Base-by-base conservation (phyloP, 495 filamentous ascomycete species). In the Penicillium salamii region DNA sequence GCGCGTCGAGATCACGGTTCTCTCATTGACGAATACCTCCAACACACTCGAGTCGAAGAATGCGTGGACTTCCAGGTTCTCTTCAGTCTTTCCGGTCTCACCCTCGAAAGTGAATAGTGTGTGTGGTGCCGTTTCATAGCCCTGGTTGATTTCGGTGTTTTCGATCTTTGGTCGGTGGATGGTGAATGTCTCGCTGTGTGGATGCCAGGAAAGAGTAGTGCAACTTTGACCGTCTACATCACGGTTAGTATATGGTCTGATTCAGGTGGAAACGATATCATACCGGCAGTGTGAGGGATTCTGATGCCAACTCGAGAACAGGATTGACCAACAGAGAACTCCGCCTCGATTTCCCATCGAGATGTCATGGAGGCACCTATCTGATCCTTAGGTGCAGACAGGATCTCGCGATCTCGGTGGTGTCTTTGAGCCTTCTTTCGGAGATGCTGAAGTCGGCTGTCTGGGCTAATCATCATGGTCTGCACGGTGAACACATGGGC, bases 21-120 rank as follows among this genome's bases (percentile, higher is more conserved):
- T 52, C 13, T 62, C 62, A 38, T 74, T 74, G 1, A 71, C 62
- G 18, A 74, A 72, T 3, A 74, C 63, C 41, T 74, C 69, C 6
- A 72, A 38, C 13, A 74, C 69, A 28, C 64, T 70, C 17, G 20
- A 50, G 28, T 74, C 69, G 33, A 67, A 69, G 38, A 69, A 62
- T 3, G 66, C 69, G 20, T 56, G 69, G 29, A 74, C 58, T 7
- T 46, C 59, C 0, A 74, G 59, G 0, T 56, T 56, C 43, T 74
- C 68, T 53, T 72, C 64, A 3, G 39, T 23, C 23, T 65, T 56
- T 8, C 51, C 44, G 8, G n/a, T n/a, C n/a, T 54, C 58, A 20
- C 39, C 14, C 13, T 45, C 39, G 5, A 36, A 17, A 19, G 67
- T 67, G 34, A 74, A 72, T 7, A 74, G 54, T 0, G 68, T 74